Evolutionary conservation across 352 stramenopile genomes (phyloP).

Genomic region (Stramenopiles sp.): DNA sequence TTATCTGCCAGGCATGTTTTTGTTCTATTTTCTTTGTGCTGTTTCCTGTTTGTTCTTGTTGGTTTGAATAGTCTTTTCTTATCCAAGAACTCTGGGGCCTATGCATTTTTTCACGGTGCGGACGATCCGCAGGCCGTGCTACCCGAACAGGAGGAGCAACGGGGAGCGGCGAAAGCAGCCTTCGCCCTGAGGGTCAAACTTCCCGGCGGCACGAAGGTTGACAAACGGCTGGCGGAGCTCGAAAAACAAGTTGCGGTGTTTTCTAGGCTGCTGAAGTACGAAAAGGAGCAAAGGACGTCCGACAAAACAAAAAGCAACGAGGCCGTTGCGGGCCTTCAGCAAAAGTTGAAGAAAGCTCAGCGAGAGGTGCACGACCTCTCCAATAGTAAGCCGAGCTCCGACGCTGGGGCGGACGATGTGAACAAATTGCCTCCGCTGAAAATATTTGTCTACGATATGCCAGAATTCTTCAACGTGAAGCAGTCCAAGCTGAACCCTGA

Average conservation of each 20-base stretch:
- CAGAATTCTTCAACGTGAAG: background rate
- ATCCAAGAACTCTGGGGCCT: background rate
- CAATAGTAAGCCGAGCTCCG: background rate
- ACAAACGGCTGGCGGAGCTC: background rate
- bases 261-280: background rate
- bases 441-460: conserved; percentile 2
- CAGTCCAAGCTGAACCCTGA: background rate
- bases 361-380: background rate
- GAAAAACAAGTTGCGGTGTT: background rate
- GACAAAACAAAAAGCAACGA: background rate
- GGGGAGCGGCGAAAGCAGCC: background rate
- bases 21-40: background rate
- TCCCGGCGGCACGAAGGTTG: background rate
- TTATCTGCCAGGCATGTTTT: background rate
- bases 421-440: background rate
- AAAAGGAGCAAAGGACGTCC: background rate
- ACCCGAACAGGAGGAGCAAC: background rate
- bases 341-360: background rate
- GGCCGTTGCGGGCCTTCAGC: background rate
- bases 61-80: background rate
- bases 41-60: background rate
- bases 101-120: background rate
- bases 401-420: background rate
- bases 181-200: background rate
- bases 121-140: background rate